A percentile compares a stretch with the other conserved stretches of the same genome.
These are phyloP conservation scores for Penicillium sp. DNA, from an alignment of 2,329 filamentous ascomycete genomes.

Conservation along the genomic window DNA sequence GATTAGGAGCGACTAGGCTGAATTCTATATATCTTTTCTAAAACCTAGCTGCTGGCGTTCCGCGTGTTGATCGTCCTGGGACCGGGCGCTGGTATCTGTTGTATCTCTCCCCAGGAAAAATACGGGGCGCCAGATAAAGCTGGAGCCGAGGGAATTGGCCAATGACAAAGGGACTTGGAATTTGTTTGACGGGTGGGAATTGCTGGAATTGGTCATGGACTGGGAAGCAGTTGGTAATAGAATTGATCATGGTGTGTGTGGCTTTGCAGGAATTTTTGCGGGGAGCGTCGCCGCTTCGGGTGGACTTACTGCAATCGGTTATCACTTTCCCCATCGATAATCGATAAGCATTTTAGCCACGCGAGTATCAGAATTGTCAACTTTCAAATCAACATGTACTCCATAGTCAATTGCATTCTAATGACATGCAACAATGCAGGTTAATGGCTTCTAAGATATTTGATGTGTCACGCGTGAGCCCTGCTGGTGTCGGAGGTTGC, in stretches of 20 bases:
- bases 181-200: constrained; percentile 7
- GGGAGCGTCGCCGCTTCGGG: constrained; percentile 23
- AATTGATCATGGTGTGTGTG: constrained; percentile 17
- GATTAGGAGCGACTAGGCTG: constrained; percentile 1
- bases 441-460: not conserved
- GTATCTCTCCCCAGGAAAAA: constrained; percentile 11
- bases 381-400: not conserved
- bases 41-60: not conserved
- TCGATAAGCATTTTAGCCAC: not conserved
- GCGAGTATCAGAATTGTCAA: not conserved
- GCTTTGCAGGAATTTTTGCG: constrained; percentile 17
- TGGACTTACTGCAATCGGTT: constrained; percentile 32
- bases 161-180: constrained; percentile 10
- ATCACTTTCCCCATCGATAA: not conserved
- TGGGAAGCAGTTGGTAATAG: constrained; percentile 16
- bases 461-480: not conserved
- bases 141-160: constrained; percentile 11
- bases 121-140: constrained; percentile 24
- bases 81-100: not conserved
- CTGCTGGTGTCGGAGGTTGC: not conserved
- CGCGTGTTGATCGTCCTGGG: constrained; percentile 6
- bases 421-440: too few relatives aligned
- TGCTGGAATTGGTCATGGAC: constrained; percentile 20
- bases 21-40: constrained; percentile 18
- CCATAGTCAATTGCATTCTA: not conserved